Conservation (phyloP, 208 protist genomes). For the Trichomonas gallinae region DNA sequence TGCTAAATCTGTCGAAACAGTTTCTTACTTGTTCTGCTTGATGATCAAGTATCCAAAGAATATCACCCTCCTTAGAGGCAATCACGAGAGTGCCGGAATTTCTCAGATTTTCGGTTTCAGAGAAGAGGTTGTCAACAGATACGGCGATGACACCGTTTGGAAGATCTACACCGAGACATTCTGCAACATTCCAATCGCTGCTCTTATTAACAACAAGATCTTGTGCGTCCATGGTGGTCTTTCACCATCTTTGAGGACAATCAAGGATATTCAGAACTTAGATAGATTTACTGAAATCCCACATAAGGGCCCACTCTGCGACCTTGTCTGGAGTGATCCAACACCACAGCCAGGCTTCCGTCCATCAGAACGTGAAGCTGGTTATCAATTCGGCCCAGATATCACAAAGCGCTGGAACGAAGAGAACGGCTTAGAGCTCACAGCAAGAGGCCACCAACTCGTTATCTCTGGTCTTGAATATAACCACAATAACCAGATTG, state of each 20-base stretch:
- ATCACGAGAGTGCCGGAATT: constrained; percentile 90
- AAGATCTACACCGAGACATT: constrained; percentile 60
- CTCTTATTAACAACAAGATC: constrained; percentile 42
- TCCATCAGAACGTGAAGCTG: constrained; percentile 70
- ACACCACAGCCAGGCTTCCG: constrained; percentile 68
- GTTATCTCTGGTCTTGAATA: constrained; percentile 80
- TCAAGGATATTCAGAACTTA: constrained; percentile 63
- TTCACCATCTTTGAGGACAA: constrained; percentile 50
- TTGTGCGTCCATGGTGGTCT: constrained; percentile 58
- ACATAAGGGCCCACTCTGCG: constrained; percentile 35
- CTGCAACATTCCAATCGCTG: constrained; percentile 56
- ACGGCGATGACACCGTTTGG: constrained; percentile 56
- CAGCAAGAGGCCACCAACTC: constrained; percentile 56
- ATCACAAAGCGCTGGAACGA: constrained; percentile 93
- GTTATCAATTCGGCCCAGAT: constrained; percentile 83
- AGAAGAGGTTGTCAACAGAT: constrained; percentile 26
- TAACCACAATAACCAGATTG: constrained; percentile 82
- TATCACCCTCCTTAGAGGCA: constrained; percentile 84
- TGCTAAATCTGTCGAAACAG: constrained; percentile 58
- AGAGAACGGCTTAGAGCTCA: constrained; percentile 85
- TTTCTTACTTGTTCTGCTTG: constrained; percentile 70
- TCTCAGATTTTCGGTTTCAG: constrained; percentile 58
- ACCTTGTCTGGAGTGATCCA: constrained; percentile 42
- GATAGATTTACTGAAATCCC: constrained; percentile 76
- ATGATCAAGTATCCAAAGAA: constrained; percentile 74